Base-by-base conservation (phyloP, 768 basidiomycete species). In the Terana coerulea region DNA sequence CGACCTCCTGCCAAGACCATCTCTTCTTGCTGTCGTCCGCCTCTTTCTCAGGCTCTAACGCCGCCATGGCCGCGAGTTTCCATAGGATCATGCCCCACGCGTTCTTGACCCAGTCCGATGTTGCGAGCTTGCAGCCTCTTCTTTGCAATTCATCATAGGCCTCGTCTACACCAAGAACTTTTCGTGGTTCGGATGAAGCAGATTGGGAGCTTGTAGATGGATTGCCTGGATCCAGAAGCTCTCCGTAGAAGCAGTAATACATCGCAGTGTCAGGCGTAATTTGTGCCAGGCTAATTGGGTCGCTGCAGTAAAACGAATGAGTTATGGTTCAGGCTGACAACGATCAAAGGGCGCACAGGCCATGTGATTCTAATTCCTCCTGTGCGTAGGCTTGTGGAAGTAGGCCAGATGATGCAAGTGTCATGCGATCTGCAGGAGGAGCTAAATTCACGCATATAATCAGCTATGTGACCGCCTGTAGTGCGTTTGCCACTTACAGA, bases 21-120 rank as follows among this genome's bases (percentile, higher is more conserved):
- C 83, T 71, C 56, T 73, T 80, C 49, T 61, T 67, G 17, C 59
- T 57, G 43, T 75, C 70, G 40, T 77, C 68, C 12, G 53, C 62
- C 61, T 83, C 83, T 34, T 73, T 70, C 22, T 75, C 65, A 3
- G 94, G 93, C 52, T 90, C 83, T 1, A 93, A 74, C 30, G 77
- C 73, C 1, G 84, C 86, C 78, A 92, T 82, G 11, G 90, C 88
- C 3, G 93, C 91, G 19, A 97, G 69, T 69, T 99, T 99, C 97
- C 97, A 99, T 3, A 99, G 75, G 26, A 98, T 81, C 39, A 94
- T 69, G 9, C 71, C 67, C 90, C 93, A 99, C 59, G 97, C 94
- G 60, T 98, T 98, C 45, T 88, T 80, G 1, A 97, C 84, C 97
- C 97, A 99, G 21, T 74, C 67, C 56, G 81, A 72, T 7, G 83